A percentile compares a stretch with the other conserved stretches of the same genome.
Evolutionary conservation across 2,329 filamentous ascomycete species (phyloP).

Genomic region (Microcyclospora pomicola): DNA sequence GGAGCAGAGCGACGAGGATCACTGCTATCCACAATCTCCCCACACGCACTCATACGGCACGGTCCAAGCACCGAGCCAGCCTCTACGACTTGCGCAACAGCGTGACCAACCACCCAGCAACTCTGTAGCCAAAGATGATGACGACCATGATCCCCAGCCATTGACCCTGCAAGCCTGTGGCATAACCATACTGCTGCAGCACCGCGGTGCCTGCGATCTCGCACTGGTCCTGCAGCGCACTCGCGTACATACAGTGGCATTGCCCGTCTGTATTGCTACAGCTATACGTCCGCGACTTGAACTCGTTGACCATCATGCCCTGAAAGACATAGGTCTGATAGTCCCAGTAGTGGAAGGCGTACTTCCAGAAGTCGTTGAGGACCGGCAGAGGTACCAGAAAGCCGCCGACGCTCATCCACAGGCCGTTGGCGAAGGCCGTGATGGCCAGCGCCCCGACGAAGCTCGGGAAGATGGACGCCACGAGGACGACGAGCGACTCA

Average conservation of each 20-base stretch:
- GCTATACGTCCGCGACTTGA: conserved; percentile 26
- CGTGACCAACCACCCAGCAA: conserved; percentile 42
- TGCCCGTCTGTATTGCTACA: conserved; percentile 8
- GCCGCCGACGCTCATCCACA: conserved; percentile 64
- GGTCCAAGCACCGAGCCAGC: no score
- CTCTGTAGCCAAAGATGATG: conserved; percentile 57
- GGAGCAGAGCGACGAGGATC: no score
- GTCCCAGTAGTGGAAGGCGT: conserved; percentile 76
- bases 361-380: conserved; percentile 70
- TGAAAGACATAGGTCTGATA: conserved; percentile 76
- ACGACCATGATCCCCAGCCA: conserved; percentile 62
- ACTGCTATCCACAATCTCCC: no score
- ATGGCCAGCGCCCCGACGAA: conserved; percentile 68
- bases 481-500: conserved; percentile 64
- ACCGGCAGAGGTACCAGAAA: conserved; percentile 60
- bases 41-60: no score
- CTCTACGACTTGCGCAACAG: background rate
- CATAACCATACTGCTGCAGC: conserved; percentile 52
- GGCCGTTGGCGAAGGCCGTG: conserved; percentile 62
- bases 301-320: conserved; percentile 86
- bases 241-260: conserved; percentile 58
- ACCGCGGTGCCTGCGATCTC: conserved; percentile 56
- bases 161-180: conserved; percentile 43
- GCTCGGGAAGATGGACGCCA: conserved; percentile 56
- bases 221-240: conserved; percentile 46